phyloP scores from a whole-genome alignment of 1,284 basidiomycete species.

The Melampsora americana region DNA sequence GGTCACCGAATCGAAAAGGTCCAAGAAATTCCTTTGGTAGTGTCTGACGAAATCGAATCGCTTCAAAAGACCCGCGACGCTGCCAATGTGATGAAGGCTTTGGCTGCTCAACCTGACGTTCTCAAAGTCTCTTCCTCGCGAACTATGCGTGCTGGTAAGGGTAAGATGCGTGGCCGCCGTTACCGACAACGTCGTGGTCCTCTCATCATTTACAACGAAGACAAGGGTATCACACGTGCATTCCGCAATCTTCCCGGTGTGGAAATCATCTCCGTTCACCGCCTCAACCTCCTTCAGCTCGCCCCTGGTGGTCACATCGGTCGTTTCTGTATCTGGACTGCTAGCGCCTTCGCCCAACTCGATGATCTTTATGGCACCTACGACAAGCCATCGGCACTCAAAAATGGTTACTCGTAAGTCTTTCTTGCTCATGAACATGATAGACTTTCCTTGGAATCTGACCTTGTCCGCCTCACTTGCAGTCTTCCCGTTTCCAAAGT shows the following conservation, averaged over 20 bases:
- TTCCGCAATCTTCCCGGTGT: constrained; percentile 99
- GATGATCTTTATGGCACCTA: constrained; percentile 94
- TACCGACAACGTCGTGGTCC: constrained; percentile 97
- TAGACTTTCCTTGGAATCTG: background rate
- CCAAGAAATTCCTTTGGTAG: constrained; percentile 92
- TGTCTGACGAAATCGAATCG: constrained; percentile 74
- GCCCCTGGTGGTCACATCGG: constrained; percentile 99
- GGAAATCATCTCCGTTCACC: constrained; percentile 89
- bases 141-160: constrained; percentile 94
- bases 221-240: constrained; percentile 94
- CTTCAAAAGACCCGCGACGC: constrained; percentile 98
- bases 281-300: constrained; percentile 96
- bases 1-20: constrained; percentile 98
- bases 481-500: constrained; percentile 94
- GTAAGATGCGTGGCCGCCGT: constrained; percentile 94
- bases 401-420: constrained; percentile 70
- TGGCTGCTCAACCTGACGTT: constrained; percentile 89
- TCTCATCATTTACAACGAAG: constrained; percentile 95
- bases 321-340: constrained; percentile 99
- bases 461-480: constrained; percentile 1
- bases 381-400: constrained; percentile 76
- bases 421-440: background rate
- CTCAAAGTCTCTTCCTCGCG: constrained; percentile 96
- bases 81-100: constrained; percentile 83
- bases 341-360: constrained; percentile 84